These are phyloP conservation scores for Hygrocybe punicea DNA, from an alignment of 768 basidiomycete genomes.

Conservation along the genomic window DNA sequence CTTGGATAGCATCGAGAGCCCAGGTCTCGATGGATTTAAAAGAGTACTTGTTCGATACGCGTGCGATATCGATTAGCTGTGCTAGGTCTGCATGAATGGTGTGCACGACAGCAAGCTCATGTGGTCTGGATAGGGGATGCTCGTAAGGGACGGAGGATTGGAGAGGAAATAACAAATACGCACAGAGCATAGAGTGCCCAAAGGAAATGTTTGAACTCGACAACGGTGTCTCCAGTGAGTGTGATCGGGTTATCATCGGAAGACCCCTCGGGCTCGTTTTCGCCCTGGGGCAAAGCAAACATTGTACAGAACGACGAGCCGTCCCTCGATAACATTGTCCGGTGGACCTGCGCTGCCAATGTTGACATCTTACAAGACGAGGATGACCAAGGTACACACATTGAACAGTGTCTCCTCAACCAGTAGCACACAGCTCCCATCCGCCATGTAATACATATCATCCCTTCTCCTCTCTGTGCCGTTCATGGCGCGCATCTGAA, in stretches of 20 bases:
- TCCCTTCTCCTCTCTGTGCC: slow-evolving; percentile 36
- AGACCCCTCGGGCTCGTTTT: slow-evolving; percentile 48
- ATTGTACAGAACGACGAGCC: slow-evolving; percentile 61
- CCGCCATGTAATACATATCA: slow-evolving; percentile 57
- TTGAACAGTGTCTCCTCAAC: slow-evolving; percentile 68
- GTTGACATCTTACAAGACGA: background rate
- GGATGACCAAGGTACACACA: slow-evolving; percentile 35
- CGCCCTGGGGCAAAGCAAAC: slow-evolving; percentile 65
- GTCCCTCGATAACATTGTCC: slow-evolving; percentile 58
- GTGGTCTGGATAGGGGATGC: slow-evolving; percentile 44
- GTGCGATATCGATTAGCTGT: slow-evolving; percentile 59
- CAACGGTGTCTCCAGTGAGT: slow-evolving; percentile 57
- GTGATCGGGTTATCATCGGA: slow-evolving; percentile 65
- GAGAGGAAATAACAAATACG: slow-evolving; percentile 23
- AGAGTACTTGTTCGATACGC: slow-evolving; percentile 67
- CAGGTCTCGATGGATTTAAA: slow-evolving; percentile 73
- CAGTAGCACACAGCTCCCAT: slow-evolving; percentile 65
- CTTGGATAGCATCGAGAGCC: slow-evolving; percentile 68
- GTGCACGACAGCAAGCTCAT: slow-evolving; percentile 51
- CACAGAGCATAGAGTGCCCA: slow-evolving; percentile 77
- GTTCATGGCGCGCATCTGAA: background rate
- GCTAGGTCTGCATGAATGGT: slow-evolving; percentile 49
- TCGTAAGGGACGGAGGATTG: background rate
- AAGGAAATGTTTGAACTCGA: slow-evolving; percentile 70
- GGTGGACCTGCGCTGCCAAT: slow-evolving; percentile 46